Percentiles rank a stretch among this genome's conserved stretches.
Conservation (phyloP, 129 eudicot species). For the Chrysanthemum seticuspe region DNA sequence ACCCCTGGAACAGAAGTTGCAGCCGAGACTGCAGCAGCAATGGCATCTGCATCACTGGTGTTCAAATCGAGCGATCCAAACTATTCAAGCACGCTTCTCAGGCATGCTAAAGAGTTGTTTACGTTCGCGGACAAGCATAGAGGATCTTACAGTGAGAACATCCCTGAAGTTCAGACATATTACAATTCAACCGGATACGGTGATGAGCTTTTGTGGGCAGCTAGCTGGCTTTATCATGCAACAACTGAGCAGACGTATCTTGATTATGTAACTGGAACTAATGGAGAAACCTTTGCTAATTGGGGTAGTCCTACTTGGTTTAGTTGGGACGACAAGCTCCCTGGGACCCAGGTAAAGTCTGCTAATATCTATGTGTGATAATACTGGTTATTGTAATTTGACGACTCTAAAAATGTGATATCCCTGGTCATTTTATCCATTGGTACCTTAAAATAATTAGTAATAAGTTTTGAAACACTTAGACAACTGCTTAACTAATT, state of each 20-base stretch:
- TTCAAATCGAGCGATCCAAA: conserved; percentile 58
- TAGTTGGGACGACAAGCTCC: conserved; percentile 96
- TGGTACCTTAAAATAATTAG: too few relatives aligned
- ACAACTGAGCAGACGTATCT: conserved; percentile 59
- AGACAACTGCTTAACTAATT: too few relatives aligned
- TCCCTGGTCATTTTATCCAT: too few relatives aligned
- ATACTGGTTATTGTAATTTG: too few relatives aligned
- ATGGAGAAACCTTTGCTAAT: conserved; percentile 63
- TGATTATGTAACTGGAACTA: conserved; percentile 68
- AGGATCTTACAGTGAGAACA: conserved; percentile 66
- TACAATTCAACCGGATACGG: conserved; percentile 96
- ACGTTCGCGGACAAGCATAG: conserved; percentile 74
- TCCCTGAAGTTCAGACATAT: conserved; percentile 78
- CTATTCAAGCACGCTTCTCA: conserved; percentile 64
- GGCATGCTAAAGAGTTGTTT: conserved; percentile 85
- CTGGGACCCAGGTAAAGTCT: conserved; percentile 76
- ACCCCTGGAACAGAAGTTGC: conserved; percentile 94
- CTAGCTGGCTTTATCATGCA: conserved; percentile 98
- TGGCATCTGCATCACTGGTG: conserved; percentile 94
- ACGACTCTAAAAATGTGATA: too few relatives aligned
- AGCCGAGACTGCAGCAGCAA: conserved; percentile 95
- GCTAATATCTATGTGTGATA: background rate
- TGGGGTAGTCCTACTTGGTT: conserved; percentile 97
- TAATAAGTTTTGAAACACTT: too few relatives aligned
- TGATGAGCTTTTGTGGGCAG: conserved; percentile 99